Conservation (phyloP, 2,329 filamentous ascomycete species). For the Ceratocystis huliohia region DNA sequence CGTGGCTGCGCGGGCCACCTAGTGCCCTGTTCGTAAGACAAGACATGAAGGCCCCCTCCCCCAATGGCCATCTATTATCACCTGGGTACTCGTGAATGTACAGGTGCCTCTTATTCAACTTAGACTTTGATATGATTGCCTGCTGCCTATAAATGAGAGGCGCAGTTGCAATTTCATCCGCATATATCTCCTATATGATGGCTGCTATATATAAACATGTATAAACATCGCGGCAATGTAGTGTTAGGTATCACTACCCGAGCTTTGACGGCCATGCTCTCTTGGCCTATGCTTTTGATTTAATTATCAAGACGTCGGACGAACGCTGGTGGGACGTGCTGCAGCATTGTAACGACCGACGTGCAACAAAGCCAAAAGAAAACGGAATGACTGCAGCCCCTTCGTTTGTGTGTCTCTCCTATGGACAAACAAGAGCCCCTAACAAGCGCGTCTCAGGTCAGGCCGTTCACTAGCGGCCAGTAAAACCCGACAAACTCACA, state of each 20-base stretch:
- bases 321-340: constrained; percentile 5
- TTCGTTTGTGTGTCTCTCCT: neutral
- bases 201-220: neutral
- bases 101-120: too few species aligned
- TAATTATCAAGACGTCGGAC: constrained; percentile 1
- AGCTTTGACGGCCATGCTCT: neutral
- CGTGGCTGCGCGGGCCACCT: constrained; percentile 2
- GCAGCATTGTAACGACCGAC: neutral
- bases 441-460: constrained; percentile 6
- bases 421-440: neutral
- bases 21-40: neutral
- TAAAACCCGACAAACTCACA: neutral
- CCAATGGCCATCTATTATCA: too few species aligned
- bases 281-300: neutral
- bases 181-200: neutral
- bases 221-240: neutral
- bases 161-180: neutral
- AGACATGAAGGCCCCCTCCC: neutral
- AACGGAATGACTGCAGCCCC: neutral
- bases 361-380: neutral
- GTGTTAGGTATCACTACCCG: neutral
- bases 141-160: neutral
- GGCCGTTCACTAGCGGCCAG: neutral
- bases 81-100: too few species aligned
- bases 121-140: neutral